Evolutionary conservation across 306 rosid genomes (phyloP), one percentile per base, ranked within the genome.

Genomic region (Bauhinia variegata): DNA sequence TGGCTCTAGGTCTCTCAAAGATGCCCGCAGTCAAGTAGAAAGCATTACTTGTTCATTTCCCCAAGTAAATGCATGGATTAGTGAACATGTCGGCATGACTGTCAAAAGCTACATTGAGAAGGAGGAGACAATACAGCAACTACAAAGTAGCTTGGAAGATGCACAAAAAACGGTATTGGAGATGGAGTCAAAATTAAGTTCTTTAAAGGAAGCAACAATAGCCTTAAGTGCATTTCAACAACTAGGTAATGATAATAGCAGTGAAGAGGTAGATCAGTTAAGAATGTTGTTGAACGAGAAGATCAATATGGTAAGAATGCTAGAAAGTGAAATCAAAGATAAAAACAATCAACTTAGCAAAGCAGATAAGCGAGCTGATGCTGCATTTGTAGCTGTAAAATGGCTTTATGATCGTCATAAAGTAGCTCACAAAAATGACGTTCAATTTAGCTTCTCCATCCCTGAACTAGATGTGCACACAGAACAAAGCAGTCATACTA

Each of bases 1-100:
- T 76, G 89, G 98, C 62, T 87, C 96, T 68, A 93, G 86, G 75
- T 86, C 93, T 72, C 90, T 93, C 68, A 87, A 65, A 78, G 91
- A 83, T 76, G 96, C 87, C n/a, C 80, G 90, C 59, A 78, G 89
- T 18, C 91, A 93, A 72, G 84, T 86, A 58, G 83, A 93, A 83
- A 73, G 67, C 65, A 89, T 93, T 60, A 70, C 85, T 30, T 38
- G 78, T 72, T 86, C 95, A 77, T 93, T 89, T 77, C 95, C 96
- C 5, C 81, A 81, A 65, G 87, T 65, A 41, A 84, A 83, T 78
- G 56, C 75, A 65, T 73, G 81, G 64, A 74, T 89, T 60, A 75
- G 78, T 18, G 91, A 89, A 81, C 86, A 84, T 70, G 84, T 93
- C 49, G 78, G 78, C 72, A 63, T 75, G 84, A 95, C 98, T 75